A percentile compares a stretch with the other conserved stretches of the same genome.
Conservation (phyloP, 108 stramenopile genomes). For the Nitzschia sp. region DNA sequence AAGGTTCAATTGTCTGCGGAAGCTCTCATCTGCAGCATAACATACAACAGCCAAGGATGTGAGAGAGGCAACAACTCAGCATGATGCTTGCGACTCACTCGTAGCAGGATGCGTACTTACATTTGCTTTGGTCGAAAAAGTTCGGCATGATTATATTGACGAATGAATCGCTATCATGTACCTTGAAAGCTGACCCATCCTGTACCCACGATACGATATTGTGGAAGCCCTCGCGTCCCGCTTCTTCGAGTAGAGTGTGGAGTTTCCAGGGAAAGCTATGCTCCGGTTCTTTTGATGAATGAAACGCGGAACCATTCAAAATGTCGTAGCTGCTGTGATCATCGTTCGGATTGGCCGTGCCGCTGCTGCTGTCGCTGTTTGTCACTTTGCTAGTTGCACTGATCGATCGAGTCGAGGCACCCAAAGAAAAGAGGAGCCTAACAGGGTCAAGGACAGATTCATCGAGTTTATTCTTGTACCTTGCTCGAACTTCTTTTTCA, state of each 20-base stretch:
- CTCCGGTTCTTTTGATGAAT: background rate
- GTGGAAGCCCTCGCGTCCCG: conserved; percentile 3
- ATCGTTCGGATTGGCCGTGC: background rate
- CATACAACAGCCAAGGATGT: background rate
- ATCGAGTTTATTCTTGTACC: background rate
- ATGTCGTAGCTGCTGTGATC: background rate
- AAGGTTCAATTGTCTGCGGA: conserved; percentile 48
- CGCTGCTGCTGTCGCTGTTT: background rate
- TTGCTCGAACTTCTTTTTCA: conserved; percentile 4
- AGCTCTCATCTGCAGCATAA: conserved; percentile 13
- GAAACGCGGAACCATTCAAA: background rate
- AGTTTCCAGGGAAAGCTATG: conserved; percentile 22
- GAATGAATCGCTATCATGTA: conserved; percentile 29
- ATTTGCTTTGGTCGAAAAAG: conserved; percentile 38
- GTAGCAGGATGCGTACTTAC: conserved; percentile 19
- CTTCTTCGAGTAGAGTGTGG: conserved; percentile 12
- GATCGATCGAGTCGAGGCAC: background rate
- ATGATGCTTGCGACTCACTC: conserved; percentile 2
- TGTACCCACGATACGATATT: conserved; percentile 51
- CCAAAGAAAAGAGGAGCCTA: background rate
- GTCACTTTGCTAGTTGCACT: background rate
- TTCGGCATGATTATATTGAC: conserved; percentile 17
- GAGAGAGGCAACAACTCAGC: background rate
- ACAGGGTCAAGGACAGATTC: conserved; percentile 1
- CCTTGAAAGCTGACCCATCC: conserved; percentile 49